These are phyloP conservation scores for Plectosphaerella cucumerina DNA, from an alignment of 2,329 filamentous ascomycete genomes.

Conservation along the genomic window DNA sequence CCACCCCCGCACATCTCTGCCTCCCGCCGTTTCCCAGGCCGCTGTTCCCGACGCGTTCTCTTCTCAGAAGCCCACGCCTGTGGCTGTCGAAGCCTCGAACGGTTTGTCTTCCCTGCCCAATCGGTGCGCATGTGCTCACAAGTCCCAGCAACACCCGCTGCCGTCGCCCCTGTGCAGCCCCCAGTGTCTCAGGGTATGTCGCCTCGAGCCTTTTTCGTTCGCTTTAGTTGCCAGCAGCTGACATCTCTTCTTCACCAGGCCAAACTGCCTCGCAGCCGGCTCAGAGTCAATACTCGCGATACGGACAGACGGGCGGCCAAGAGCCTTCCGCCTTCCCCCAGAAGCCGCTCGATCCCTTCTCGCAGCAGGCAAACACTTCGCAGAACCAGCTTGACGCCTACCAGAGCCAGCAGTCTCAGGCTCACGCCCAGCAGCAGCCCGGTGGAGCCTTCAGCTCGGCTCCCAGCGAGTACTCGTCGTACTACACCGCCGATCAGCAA, in stretches of 20 bases:
- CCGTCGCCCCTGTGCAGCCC: slow-evolving; percentile 24
- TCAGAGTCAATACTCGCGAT: slow-evolving; percentile 65
- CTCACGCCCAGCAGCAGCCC: slow-evolving; percentile 52
- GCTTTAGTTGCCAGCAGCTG: slow-evolving; percentile 12
- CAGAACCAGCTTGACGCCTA: slow-evolving; percentile 59
- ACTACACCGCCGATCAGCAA: slow-evolving; percentile 74
- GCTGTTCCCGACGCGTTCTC: slow-evolving; percentile 52
- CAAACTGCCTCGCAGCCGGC: slow-evolving; percentile 53
- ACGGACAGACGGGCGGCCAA: slow-evolving; percentile 56
- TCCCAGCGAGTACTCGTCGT: slow-evolving; percentile 76
- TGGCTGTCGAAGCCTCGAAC: slow-evolving; percentile 17
- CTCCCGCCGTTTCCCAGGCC: slow-evolving; percentile 60
- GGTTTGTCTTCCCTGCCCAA: neutral
- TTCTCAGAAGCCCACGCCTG: slow-evolving; percentile 49
- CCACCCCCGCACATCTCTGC: slow-evolving; percentile 80
- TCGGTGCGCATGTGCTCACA: neutral
- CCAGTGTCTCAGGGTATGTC: slow-evolving; percentile 30
- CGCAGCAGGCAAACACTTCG: slow-evolving; percentile 56
- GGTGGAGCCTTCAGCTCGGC: slow-evolving; percentile 69
- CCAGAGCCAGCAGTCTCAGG: slow-evolving; percentile 53
- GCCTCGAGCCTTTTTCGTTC: slow-evolving; percentile 19
- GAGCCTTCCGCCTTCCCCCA: slow-evolving; percentile 60
- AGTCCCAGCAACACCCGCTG: slow-evolving; percentile 16
- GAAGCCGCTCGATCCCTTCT: slow-evolving; percentile 86
- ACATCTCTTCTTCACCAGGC: neutral